phyloP scores from a whole-genome alignment of 345 rosid genomes.

The Bruguiera sexangula region DNA sequence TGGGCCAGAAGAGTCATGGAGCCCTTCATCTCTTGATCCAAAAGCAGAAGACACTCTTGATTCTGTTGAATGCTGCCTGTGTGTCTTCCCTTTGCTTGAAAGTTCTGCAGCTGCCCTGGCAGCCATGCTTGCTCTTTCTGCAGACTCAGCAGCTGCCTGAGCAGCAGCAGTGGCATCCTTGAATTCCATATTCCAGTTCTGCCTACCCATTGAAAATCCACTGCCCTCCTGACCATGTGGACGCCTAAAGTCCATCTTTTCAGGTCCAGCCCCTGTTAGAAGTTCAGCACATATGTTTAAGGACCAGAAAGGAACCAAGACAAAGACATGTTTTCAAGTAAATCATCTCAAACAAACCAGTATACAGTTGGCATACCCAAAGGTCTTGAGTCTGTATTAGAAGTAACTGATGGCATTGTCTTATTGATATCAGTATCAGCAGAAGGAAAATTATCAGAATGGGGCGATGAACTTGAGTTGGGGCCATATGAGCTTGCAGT shows the following conservation, averaged over 20 bases:
- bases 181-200: conserved; percentile 65
- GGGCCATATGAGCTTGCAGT: conserved; percentile 26
- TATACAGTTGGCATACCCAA: conserved; percentile 33
- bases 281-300: conserved; percentile 6
- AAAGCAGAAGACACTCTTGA: conserved; percentile 31
- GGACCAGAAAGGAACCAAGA: conserved; percentile 5
- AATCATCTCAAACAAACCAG: background rate
- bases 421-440: conserved; percentile 19
- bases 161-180: conserved; percentile 89
- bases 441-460: conserved; percentile 29
- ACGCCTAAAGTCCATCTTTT: conserved; percentile 38
- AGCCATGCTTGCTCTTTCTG: conserved; percentile 94
- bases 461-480: conserved; percentile 35
- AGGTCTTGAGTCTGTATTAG: conserved; percentile 32
- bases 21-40: conserved; percentile 26
- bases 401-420: conserved; percentile 17
- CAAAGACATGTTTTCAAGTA: background rate
- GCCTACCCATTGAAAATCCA: conserved; percentile 24
- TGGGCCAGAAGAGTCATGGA: conserved; percentile 21
- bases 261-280: conserved; percentile 42
- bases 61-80: conserved; percentile 39
- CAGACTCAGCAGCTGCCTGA: conserved; percentile 94
- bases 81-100: conserved; percentile 54
- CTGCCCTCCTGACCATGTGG: conserved; percentile 34
- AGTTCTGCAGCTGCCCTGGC: conserved; percentile 94